Conservation (phyloP, 345 rosid species). For the Lumnitzera littorea region DNA sequence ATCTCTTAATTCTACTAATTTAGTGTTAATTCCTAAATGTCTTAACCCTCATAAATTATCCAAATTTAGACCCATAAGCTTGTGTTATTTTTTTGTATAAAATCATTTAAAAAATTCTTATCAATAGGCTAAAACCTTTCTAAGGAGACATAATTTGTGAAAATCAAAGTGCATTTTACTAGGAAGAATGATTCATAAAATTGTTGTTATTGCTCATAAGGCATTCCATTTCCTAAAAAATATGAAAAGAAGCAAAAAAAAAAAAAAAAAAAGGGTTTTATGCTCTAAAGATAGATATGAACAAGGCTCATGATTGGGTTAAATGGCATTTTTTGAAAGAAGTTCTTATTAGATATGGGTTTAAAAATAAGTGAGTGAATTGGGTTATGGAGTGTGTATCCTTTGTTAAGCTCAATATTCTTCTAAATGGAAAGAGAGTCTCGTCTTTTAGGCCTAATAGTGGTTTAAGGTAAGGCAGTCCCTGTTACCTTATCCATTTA, state of each 20-base stretch:
- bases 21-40: too few relatives aligned
- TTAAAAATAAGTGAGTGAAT: neutral
- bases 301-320: neutral
- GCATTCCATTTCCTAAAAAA: neutral
- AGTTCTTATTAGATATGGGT: neutral
- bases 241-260: neutral
- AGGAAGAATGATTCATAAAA: neutral
- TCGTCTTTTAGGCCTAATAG: neutral
- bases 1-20: too few relatives aligned
- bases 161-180: neutral
- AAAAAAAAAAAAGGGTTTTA: too few relatives aligned
- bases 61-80: neutral
- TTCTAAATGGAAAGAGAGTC: neutral
- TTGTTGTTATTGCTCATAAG: neutral
- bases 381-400: neutral
- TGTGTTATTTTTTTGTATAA: neutral
- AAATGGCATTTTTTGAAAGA: neutral
- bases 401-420: neutral
- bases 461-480: neutral
- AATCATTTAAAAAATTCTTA: neutral
- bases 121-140: neutral
- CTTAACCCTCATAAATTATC: too few relatives aligned
- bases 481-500: neutral
- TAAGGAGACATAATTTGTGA: neutral
- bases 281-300: neutral